Percentiles rank a stretch among this genome's conserved stretches.
These are phyloP conservation scores for Aspergillus incahuasiensis DNA, from an alignment of 495 filamentous ascomycete species.

Conservation along the genomic window DNA sequence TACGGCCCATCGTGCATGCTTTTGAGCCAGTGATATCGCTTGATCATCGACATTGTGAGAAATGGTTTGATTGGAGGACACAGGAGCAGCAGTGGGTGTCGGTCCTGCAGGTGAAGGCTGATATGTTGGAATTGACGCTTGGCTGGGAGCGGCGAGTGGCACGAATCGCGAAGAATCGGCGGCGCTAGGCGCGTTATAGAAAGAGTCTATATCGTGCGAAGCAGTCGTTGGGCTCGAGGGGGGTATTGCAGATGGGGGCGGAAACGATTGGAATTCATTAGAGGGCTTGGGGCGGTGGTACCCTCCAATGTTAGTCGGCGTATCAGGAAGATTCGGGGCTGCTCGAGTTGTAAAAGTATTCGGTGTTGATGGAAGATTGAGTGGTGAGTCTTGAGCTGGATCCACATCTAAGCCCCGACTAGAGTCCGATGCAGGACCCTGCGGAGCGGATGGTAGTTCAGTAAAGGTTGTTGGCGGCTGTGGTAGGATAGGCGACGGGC, in stretches of 20 bases:
- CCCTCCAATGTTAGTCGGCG: constrained; percentile 23
- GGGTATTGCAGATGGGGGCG: constrained; percentile 32
- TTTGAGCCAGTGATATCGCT: constrained; percentile 74
- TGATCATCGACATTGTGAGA: constrained; percentile 59
- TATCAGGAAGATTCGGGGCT: constrained; percentile 37
- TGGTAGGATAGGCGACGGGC: constrained; percentile 38
- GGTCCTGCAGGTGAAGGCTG: constrained; percentile 18
- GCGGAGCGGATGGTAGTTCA: constrained; percentile 24
- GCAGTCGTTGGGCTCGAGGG: constrained; percentile 19
- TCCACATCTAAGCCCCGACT: constrained; percentile 20
- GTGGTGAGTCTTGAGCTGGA: constrained; percentile 14
- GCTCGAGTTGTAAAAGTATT: constrained; percentile 28
- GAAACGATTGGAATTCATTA: constrained; percentile 44
- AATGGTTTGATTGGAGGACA: constrained; percentile 16
- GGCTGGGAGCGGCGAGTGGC: constrained; percentile 13
- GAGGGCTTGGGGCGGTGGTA: constrained; percentile 16
- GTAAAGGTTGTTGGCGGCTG: constrained; percentile 26
- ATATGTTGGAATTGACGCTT: constrained; percentile 15
- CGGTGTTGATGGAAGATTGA: constrained; percentile 41
- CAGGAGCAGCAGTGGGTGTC: constrained; percentile 17
- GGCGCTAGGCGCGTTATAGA: constrained; percentile 26
- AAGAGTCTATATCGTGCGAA: constrained; percentile 30
- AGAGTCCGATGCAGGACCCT: constrained; percentile 19
- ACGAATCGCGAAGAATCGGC: constrained; percentile 22
- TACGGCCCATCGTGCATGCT: constrained; percentile 95